Evolutionary conservation across 2,329 filamentous ascomycete species (phyloP).

Genomic region (Grosmannia serpens): DNA sequence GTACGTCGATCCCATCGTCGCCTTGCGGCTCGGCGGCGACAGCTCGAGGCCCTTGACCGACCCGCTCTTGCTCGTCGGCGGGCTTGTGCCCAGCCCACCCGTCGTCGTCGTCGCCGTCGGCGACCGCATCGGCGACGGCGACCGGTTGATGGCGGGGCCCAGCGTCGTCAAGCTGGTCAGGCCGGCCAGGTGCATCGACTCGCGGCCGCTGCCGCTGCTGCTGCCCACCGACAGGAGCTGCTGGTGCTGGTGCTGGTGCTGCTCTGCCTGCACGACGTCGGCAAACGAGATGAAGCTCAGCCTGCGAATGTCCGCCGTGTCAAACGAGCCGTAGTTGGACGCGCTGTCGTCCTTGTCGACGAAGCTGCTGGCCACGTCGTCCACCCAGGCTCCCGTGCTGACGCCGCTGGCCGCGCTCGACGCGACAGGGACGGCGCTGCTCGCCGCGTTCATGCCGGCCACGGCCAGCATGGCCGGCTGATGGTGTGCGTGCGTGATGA

Average conservation of each 20-base stretch:
- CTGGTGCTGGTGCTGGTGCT: slow-evolving; percentile 23
- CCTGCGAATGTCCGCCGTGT: slow-evolving; percentile 66
- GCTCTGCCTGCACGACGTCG: slow-evolving; percentile 82
- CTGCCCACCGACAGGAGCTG: background rate
- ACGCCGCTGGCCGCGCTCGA: background rate
- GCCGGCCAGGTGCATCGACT: slow-evolving; percentile 59
- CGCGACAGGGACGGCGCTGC: slow-evolving; percentile 15
- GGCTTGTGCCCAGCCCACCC: slow-evolving; percentile 44
- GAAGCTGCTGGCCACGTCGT: slow-evolving; percentile 42
- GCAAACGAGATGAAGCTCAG: slow-evolving; percentile 95
- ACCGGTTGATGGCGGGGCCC: slow-evolving; percentile 41
- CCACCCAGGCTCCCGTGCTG: slow-evolving; percentile 35
- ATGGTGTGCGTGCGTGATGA: slow-evolving; percentile 76
- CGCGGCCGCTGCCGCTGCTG: slow-evolving; percentile 17
- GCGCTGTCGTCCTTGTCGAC: slow-evolving; percentile 45
- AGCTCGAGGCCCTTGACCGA: slow-evolving; percentile 65
- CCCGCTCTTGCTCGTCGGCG: slow-evolving; percentile 63
- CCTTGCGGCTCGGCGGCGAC: slow-evolving; percentile 47
- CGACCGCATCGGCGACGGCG: slow-evolving; percentile 70
- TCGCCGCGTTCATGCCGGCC: slow-evolving; percentile 31
- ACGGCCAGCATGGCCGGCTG: slow-evolving; percentile 65
- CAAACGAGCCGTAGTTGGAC: slow-evolving; percentile 67
- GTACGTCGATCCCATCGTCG: background rate
- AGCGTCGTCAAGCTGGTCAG: slow-evolving; percentile 47
- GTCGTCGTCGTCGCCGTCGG: slow-evolving; percentile 63